These are phyloP conservation scores for Capsicum chinense DNA, from an alignment of 257 asterid genomes.

Conservation along the genomic window DNA sequence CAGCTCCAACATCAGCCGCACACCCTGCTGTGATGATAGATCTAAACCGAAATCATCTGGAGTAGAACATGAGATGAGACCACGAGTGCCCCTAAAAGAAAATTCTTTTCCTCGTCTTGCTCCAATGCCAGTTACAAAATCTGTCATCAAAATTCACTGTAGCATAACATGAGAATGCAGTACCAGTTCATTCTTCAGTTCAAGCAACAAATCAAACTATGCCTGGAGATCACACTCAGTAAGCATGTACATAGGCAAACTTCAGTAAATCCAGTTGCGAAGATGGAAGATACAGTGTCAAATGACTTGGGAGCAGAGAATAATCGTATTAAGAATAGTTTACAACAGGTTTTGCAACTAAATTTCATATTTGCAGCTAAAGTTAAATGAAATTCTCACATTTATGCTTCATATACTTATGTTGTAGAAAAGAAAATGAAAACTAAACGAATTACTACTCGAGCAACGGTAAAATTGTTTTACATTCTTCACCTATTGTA, in stretches of 20 bases:
- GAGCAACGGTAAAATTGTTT: not conserved
- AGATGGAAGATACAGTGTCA: constrained; percentile 34
- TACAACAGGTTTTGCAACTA: constrained; percentile 30
- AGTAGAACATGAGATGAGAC: not conserved
- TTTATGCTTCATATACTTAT: not conserved
- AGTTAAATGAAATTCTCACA: not conserved
- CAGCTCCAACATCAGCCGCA: not conserved
- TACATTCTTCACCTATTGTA: not conserved
- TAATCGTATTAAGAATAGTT: constrained; percentile 29
- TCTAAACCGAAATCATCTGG: not conserved
- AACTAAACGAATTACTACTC: not conserved
- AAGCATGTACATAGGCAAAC: constrained; percentile 12
- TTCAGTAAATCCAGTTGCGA: constrained; percentile 28
- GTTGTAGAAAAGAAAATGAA: not conserved
- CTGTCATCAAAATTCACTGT: not conserved
- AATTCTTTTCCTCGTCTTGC: not conserved
- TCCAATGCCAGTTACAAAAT: not conserved
- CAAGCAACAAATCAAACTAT: constrained; percentile 30
- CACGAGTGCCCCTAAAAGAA: not conserved
- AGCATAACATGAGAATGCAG: constrained; percentile 6
- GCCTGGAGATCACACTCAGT: not conserved
- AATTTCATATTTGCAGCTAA: not conserved
- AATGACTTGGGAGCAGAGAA: no score
- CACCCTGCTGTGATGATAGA: not conserved
- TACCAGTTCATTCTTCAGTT: constrained; percentile 28